Evolutionary conservation across 176 grass and related monocot genomes (phyloP).

Genomic region (Luzula sylvatica): DNA sequence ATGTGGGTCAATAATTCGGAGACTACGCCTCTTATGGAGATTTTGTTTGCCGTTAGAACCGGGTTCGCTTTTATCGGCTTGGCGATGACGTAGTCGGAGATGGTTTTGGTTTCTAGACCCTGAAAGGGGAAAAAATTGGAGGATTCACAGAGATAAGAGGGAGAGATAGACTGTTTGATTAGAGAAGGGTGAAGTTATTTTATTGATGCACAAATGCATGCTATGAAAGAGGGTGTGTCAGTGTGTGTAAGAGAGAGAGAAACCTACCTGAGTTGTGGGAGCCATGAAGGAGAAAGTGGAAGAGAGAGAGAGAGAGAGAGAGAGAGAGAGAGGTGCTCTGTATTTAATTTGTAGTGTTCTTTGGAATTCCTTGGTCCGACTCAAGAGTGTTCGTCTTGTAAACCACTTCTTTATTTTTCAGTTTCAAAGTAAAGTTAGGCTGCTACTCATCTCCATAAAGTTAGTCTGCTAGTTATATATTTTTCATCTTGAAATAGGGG

Average conservation of each 20-base stretch:
- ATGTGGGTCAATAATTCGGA: slow-evolving; percentile 36
- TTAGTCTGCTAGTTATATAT: no score
- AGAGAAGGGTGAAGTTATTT: not conserved
- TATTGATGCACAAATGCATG: no score
- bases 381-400: no score
- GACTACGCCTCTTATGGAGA: slow-evolving; percentile 63
- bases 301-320: not conserved
- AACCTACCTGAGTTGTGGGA: slow-evolving; percentile 18
- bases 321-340: not conserved
- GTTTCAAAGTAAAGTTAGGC: no score
- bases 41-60: slow-evolving; percentile 39
- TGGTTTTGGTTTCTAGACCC: slow-evolving; percentile 3
- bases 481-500: no score
- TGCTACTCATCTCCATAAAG: no score
- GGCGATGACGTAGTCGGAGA: not conserved
- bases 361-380: no score
- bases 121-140: slow-evolving; percentile 7
- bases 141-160: not conserved
- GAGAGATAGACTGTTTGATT: not conserved
- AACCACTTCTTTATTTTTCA: no score
- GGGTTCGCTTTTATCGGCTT: slow-evolving; percentile 46
- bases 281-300: slow-evolving; percentile 14
- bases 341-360: no score
- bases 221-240: no score
- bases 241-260: not conserved